Evolutionary conservation across 148 eudicot species (phyloP).

Genomic region (Camellia sinensis): DNA sequence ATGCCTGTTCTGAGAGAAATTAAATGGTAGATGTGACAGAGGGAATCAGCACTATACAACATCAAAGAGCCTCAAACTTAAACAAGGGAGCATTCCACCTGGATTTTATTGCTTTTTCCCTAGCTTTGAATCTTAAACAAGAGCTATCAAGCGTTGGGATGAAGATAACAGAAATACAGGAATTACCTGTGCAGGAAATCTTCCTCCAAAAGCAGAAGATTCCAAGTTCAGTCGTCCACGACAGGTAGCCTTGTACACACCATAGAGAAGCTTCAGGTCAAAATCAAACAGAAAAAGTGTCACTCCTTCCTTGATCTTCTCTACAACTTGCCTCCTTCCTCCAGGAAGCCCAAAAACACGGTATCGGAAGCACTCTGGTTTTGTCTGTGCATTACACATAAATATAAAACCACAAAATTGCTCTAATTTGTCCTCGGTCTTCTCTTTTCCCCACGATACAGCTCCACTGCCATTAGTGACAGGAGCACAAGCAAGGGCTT

Average conservation of each 20-base stretch:
- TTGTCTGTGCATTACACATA: conserved; percentile 49
- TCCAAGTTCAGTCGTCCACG: conserved; percentile 42
- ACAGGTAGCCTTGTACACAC: conserved; percentile 43
- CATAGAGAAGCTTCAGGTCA: conserved; percentile 52
- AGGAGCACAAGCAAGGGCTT: conserved; percentile 2
- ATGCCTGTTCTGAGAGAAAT: neutral
- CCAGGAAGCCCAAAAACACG: conserved; percentile 60
- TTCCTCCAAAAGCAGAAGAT: conserved; percentile 59
- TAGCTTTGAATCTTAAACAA: neutral
- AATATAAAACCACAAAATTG: conserved; percentile 41
- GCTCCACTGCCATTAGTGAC: conserved; percentile 3
- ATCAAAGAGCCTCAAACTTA: neutral
- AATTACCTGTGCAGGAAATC: conserved; percentile 58
- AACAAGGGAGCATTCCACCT: neutral
- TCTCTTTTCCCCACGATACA: neutral
- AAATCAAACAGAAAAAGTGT: conserved; percentile 56
- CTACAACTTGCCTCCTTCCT: conserved; percentile 26
- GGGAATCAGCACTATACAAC: neutral
- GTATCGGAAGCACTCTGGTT: conserved; percentile 48
- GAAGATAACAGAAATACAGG: neutral
- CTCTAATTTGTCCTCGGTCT: neutral
- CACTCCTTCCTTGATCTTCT: conserved; percentile 39
- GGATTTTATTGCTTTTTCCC: neutral
- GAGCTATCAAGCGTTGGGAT: neutral
- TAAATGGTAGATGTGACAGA: neutral